Percentiles rank a stretch among this genome's conserved stretches.
These are phyloP conservation scores for Colletotrichum sp. DNA, from an alignment of 2,329 filamentous ascomycete species.

Conservation along the genomic window DNA sequence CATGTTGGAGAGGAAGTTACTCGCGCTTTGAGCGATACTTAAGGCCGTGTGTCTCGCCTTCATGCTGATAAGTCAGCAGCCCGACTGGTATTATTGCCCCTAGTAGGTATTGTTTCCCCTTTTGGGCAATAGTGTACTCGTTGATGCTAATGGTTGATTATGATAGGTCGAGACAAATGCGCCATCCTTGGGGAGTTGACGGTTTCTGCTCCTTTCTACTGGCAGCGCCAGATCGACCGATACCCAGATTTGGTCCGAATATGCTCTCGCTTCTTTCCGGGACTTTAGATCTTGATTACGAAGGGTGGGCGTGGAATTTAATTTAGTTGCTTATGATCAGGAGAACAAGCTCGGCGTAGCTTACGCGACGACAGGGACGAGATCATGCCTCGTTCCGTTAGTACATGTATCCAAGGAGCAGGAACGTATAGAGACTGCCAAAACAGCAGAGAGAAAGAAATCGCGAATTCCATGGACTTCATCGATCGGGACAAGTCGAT, in stretches of 20 bases:
- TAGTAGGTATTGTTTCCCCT: not conserved
- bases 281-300: no score
- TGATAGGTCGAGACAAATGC: not conserved
- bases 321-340: fast-evolving
- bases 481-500: not conserved
- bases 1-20: not conserved
- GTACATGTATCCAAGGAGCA: no score
- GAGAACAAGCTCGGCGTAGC: no score
- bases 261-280: no score
- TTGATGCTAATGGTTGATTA: no score
- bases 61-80: not conserved
- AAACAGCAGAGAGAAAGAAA: no score
- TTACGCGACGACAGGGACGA: no score
- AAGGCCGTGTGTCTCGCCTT: not conserved
- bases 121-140: not conserved
- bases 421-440: no score
- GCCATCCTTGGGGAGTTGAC: not conserved
- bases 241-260: no score
- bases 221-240: no score
- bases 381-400: no score
- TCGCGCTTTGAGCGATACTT: not conserved
- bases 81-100: not conserved
- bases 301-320: fast-evolving
- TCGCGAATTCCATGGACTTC: no score
- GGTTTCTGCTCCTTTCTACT: not conserved